Base-by-base conservation (phyloP, 768 basidiomycete genomes). In the Coprinopsis cinerea region DNA sequence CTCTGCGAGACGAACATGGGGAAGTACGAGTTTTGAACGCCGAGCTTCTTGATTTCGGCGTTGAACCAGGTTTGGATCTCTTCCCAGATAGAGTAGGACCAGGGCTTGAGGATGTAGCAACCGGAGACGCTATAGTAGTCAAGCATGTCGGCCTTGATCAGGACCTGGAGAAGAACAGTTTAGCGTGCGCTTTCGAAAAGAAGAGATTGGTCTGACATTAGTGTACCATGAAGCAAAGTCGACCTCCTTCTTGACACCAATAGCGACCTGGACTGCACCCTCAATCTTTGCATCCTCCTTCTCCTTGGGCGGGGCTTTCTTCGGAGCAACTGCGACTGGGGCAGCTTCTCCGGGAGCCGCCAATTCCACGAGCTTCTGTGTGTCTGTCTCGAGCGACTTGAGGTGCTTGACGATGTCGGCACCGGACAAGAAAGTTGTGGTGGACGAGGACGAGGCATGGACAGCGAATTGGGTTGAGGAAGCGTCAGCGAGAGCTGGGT, bases 71-170 rank as follows among this genome's bases (percentile, higher is more conserved):
- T 76, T 71, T 96, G 93, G 52, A 99, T 97, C 52, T 79, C 78
- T 64, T 98, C 92, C 96, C 96, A 98, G 61, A 99, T 92, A 56
- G 84, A 84, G 68, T 89, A 98, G 1, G 92, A 94, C 91, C 92
- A 94, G 1, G 96, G 96, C 63, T 90, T 92, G 51, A 99, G 83
- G 65, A 98, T 96, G 69, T 99, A 99, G 64, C 96, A 99, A 14
- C 96, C 96, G 53, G 91, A 93, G 65, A 99, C 92, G 66, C 83
- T 94, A 73, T 99, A 98, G 69, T 98, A 99, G 60, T 99, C 96
- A 47, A 99, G 69, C 96, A 99, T 99, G 56, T 99, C 94, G 3
- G 93, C 88, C 74, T 97, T 97, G 68, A 97, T 73, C 54, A 99
- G 74, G n/a, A 96, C 93, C 92, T 95, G 50, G 59, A 11, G 53